phyloP scores from a whole-genome alignment of 352 stramenopile genomes.

The Globisporangium takayamanum region DNA sequence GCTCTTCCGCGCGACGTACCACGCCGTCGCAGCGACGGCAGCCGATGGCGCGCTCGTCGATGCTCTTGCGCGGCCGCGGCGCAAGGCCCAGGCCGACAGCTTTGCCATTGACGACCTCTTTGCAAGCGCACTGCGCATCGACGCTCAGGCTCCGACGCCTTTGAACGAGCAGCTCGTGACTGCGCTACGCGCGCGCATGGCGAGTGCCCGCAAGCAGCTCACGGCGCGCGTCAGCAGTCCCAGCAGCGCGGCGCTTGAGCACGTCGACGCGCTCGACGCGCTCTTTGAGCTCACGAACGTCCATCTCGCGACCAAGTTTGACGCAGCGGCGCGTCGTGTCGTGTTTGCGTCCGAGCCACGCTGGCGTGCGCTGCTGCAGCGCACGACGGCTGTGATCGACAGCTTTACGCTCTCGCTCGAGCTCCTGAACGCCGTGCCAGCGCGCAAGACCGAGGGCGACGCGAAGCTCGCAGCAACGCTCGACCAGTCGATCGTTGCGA shows the following conservation, averaged over 20 bases:
- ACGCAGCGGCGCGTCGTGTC: conserved; percentile 19
- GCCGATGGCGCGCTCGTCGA: conserved; percentile 30
- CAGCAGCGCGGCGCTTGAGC: conserved; percentile 24
- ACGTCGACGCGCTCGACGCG: conserved; percentile 35
- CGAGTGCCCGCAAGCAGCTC: conserved; percentile 26
- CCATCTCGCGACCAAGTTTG: conserved; percentile 34
- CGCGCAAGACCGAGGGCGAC: conserved; percentile 22
- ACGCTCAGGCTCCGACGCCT: conserved; percentile 17
- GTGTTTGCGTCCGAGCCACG: conserved; percentile 37
- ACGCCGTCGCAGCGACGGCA: conserved; percentile 17
- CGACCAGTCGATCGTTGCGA: conserved; percentile 30
- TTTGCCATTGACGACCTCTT: conserved; percentile 19
- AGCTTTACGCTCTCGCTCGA: conserved; percentile 48
- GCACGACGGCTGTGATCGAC: conserved; percentile 37
- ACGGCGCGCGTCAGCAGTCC: conserved; percentile 14
- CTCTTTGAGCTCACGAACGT: conserved; percentile 48
- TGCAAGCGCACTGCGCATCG: conserved; percentile 12
- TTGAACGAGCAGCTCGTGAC: conserved; percentile 42
- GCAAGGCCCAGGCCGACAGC: conserved; percentile 3
- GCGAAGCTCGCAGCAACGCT: conserved; percentile 19
- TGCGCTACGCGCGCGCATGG: conserved; percentile 26
- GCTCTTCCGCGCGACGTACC: conserved; percentile 38
- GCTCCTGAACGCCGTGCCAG: conserved; percentile 38
- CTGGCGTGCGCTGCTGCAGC: conserved; percentile 35
- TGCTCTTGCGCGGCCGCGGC: conserved; percentile 6